Evolutionary conservation across 345 rosid species (phyloP).

Genomic region (Pugionium cornutum): DNA sequence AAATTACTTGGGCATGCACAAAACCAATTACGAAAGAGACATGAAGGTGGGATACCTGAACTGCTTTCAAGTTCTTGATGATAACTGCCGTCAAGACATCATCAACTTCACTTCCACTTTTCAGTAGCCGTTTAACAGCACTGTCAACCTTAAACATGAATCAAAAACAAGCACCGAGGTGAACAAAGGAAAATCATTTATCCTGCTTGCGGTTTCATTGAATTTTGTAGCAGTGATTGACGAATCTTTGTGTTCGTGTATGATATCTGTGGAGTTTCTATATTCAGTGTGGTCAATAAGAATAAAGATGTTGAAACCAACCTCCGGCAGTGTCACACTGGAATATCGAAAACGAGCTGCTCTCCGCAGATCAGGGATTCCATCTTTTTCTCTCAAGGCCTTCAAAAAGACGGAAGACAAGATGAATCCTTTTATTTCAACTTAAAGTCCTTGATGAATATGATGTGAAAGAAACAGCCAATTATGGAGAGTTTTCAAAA

Average conservation of each 20-base stretch:
- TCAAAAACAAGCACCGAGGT: constrained; percentile 31
- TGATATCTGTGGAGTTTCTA: constrained; percentile 18
- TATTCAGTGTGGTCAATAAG: neutral
- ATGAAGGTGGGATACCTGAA: constrained; percentile 55
- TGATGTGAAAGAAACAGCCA: neutral
- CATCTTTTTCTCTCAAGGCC: constrained; percentile 84
- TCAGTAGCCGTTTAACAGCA: constrained; percentile 58
- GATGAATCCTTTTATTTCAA: constrained; percentile 3
- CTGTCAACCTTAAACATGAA: constrained; percentile 59
- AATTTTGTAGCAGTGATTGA: constrained; percentile 9
- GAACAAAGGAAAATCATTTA: constrained; percentile 5
- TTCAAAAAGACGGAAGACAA: constrained; percentile 31
- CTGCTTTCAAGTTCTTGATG: constrained; percentile 76
- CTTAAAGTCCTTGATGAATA: constrained; percentile 13
- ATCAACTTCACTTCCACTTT: constrained; percentile 69
- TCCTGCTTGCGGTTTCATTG: neutral
- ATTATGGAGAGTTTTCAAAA: constrained; percentile 10
- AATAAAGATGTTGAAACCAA: constrained; percentile 43
- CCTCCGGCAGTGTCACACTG: constrained; percentile 76
- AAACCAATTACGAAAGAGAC: constrained; percentile 8
- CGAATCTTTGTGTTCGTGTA: constrained; percentile 4
- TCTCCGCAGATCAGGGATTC: constrained; percentile 92
- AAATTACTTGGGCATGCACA: constrained; percentile 7
- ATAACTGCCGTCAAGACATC: constrained; percentile 66
- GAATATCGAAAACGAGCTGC: constrained; percentile 83